These are phyloP conservation scores for Prunus kanzakura DNA, from an alignment of 306 rosid genomes.

Conservation along the genomic window DNA sequence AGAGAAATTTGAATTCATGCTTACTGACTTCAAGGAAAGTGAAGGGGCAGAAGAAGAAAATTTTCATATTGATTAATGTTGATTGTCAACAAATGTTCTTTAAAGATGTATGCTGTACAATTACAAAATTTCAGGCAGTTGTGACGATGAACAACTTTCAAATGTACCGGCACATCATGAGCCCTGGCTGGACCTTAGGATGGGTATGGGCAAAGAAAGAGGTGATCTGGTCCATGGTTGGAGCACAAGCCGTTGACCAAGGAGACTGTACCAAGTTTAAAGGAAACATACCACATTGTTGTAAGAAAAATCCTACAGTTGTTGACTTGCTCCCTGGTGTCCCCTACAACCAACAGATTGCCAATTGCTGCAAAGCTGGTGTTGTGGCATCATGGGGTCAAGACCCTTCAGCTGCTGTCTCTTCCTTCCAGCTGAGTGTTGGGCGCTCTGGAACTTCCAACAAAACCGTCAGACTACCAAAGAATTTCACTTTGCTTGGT, in stretches of 20 bases:
- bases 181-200: constrained; percentile 1
- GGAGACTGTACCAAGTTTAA: constrained; percentile 77
- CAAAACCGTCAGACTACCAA: constrained; percentile 69
- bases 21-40: too few species aligned
- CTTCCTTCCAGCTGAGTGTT: constrained; percentile 75
- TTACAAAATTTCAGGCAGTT: neutral
- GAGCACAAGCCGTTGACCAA: constrained; percentile 79
- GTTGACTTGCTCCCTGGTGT: constrained; percentile 77
- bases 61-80: too few species aligned
- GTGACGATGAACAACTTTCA: constrained; percentile 11
- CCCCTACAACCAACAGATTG: constrained; percentile 65
- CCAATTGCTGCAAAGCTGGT: constrained; percentile 72
- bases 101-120: neutral
- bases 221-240: constrained; percentile 64
- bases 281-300: constrained; percentile 60
- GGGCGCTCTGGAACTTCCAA: constrained; percentile 73
- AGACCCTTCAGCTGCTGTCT: constrained; percentile 57
- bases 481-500: constrained; percentile 62
- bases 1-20: too few species aligned
- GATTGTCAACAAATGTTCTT: neutral
- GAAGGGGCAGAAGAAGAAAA: too few species aligned
- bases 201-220: constrained; percentile 45
- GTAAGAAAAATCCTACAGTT: constrained; percentile 62
- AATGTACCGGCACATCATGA: constrained; percentile 16
- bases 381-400: constrained; percentile 76